phyloP scores from a whole-genome alignment of 345 rosid species.

The Acer saccharum region DNA sequence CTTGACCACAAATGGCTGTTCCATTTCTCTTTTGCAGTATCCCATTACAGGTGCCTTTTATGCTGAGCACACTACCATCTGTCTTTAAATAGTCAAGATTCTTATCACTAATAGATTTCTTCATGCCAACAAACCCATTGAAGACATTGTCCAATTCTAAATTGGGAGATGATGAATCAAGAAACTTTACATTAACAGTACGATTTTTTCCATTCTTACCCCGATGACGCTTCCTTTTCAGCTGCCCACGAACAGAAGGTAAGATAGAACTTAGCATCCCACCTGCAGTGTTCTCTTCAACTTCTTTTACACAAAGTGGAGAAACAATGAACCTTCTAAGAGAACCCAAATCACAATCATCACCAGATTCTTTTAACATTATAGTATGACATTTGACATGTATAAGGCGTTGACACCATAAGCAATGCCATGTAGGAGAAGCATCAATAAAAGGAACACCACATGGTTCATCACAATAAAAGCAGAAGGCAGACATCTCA shows the following conservation, averaged over 20 bases:
- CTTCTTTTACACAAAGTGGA: constrained; percentile 57
- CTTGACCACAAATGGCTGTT: constrained; percentile 25
- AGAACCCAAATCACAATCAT: constrained; percentile 64
- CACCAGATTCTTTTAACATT: constrained; percentile 66
- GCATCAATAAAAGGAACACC: constrained; percentile 67
- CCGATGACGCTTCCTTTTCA: constrained; percentile 43
- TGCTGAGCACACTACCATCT: constrained; percentile 28
- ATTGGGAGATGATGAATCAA: constrained; percentile 39
- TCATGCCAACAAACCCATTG: constrained; percentile 46
- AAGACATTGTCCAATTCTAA: constrained; percentile 32
- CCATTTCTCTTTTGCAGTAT: constrained; percentile 36
- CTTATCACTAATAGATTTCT: constrained; percentile 48
- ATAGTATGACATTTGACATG: constrained; percentile 66
- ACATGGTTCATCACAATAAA: constrained; percentile 66
- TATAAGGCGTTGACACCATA: constrained; percentile 73
- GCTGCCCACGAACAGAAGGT: constrained; percentile 42
- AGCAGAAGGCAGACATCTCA: constrained; percentile 66
- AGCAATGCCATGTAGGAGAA: constrained; percentile 74
- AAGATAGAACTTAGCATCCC: constrained; percentile 41
- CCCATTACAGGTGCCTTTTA: constrained; percentile 35
- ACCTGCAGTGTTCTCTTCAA: constrained; percentile 34
- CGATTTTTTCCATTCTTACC: constrained; percentile 41
- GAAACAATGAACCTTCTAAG: constrained; percentile 62
- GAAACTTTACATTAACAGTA: constrained; percentile 39
- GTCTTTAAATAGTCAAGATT: constrained; percentile 38